Conservation (phyloP, 192 early-diverging fungal genomes). For the Entophlyctis luteolus region DNA sequence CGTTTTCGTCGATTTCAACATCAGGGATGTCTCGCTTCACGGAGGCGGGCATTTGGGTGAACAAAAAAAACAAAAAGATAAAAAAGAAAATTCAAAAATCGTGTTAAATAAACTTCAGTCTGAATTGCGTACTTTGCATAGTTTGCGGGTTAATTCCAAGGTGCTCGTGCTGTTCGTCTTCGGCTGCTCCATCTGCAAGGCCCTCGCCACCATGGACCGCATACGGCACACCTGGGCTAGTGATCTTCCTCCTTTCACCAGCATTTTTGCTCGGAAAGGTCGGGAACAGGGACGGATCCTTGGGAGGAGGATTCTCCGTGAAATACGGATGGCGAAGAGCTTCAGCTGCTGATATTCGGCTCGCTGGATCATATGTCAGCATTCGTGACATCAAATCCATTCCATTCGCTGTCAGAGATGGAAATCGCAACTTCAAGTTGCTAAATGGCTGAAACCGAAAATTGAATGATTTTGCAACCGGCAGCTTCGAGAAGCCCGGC, state of each 20-base stretch:
- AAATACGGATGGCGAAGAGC: constrained; percentile 91
- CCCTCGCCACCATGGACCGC: constrained; percentile 51
- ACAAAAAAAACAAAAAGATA: constrained; percentile 5
- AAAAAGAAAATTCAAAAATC: neutral
- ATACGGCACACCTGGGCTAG: constrained; percentile 59
- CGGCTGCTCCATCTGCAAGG: constrained; percentile 40
- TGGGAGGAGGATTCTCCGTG: constrained; percentile 79
- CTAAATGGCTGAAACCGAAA: constrained; percentile 62
- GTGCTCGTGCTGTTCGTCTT: constrained; percentile 39
- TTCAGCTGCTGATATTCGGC: constrained; percentile 85
- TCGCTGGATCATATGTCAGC: constrained; percentile 78
- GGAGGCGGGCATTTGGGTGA: neutral
- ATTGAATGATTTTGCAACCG: constrained; percentile 68
- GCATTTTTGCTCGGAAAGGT: constrained; percentile 70
- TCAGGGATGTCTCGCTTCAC: neutral
- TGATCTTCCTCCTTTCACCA: constrained; percentile 16
- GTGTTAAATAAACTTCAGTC: constrained; percentile 46
- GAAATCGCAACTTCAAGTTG: constrained; percentile 44
- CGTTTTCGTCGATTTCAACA: constrained; percentile 26
- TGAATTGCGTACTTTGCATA: constrained; percentile 54
- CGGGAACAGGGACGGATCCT: constrained; percentile 90
- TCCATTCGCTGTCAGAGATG: constrained; percentile 67
- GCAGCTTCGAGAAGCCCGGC: constrained; percentile 74
- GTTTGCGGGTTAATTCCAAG: constrained; percentile 50
- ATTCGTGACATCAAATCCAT: constrained; percentile 72